A percentile compares a stretch with the other conserved stretches of the same genome.
Evolutionary conservation across 1,284 basidiomycete species (phyloP).

Genomic region (Trichosporon inkin): DNA sequence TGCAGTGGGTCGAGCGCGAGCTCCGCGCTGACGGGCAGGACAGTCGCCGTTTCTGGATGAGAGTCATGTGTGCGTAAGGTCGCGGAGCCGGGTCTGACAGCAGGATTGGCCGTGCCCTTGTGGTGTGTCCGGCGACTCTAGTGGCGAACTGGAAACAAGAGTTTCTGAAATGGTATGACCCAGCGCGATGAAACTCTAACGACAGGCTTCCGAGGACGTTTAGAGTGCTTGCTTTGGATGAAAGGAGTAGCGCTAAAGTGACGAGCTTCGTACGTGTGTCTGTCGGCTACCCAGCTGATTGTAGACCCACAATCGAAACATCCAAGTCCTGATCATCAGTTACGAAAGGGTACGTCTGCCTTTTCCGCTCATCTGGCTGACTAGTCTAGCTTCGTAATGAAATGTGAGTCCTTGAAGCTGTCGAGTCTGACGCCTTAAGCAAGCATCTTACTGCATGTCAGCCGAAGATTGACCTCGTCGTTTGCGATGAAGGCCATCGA

Average conservation of each 20-base stretch:
- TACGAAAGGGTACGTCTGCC: constrained; percentile 64
- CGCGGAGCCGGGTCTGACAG: constrained; percentile 21
- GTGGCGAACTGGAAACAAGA: constrained; percentile 97
- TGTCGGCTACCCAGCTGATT: constrained; percentile 33
- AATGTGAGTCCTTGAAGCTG: constrained; percentile 56
- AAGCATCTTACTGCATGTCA: constrained; percentile 47
- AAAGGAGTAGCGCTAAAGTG: constrained; percentile 61
- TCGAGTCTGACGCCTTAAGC: constrained; percentile 29
- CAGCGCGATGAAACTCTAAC: neutral
- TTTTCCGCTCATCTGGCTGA: constrained; percentile 4
- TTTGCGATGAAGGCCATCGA: constrained; percentile 97
- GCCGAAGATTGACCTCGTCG: constrained; percentile 84
- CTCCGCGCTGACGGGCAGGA: too few relatives aligned
- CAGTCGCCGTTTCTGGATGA: constrained; percentile 73
- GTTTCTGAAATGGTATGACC: constrained; percentile 78
- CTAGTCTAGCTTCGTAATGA: constrained; percentile 63
- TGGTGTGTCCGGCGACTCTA: constrained; percentile 92
- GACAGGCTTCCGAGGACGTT: constrained; percentile 19
- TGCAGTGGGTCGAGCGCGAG: constrained; percentile 75
- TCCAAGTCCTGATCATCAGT: constrained; percentile 84
- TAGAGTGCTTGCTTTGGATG: constrained; percentile 72
- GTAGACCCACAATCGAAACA: constrained; percentile 58
- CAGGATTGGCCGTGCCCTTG: constrained; percentile 68
- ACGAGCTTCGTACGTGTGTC: constrained; percentile 68
- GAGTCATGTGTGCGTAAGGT: constrained; percentile 52